Evolutionary conservation across 2,329 filamentous ascomycete species (phyloP).

Genomic region (Aspergillus arachidicola): DNA sequence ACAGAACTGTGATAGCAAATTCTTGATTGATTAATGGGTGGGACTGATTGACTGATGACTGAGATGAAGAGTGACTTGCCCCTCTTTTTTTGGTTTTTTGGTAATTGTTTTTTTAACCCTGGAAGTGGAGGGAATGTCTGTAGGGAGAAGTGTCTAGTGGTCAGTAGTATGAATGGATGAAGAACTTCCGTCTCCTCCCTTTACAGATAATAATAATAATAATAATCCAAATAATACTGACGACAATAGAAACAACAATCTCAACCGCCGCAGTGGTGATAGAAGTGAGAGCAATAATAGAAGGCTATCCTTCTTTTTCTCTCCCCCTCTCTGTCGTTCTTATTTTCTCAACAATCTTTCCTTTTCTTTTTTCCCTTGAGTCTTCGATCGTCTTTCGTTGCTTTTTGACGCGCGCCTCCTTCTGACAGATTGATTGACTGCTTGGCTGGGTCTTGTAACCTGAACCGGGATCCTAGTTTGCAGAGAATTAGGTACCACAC

Average conservation of each 20-base stretch:
- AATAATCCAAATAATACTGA: constrained; percentile 1
- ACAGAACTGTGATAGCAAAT: constrained; percentile 9
- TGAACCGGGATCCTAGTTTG: constrained; percentile 19
- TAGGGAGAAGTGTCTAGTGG: constrained; percentile 1
- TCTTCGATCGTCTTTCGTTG: constrained; percentile 6
- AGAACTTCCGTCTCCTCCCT: background rate
- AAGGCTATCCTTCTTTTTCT: background rate
- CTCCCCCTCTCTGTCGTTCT: background rate
- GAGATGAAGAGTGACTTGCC: background rate
- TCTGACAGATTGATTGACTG: constrained; percentile 13
- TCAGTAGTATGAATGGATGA: background rate
- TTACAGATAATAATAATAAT: constrained; percentile 6
- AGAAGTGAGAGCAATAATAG: background rate
- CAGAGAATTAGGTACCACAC: constrained; percentile 14
- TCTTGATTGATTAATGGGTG: constrained; percentile 9
- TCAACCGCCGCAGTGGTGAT: background rate
- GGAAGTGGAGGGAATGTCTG: background rate
- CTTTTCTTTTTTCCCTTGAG: background rate
- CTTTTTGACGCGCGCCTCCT: constrained; percentile 16
- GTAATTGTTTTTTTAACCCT: background rate
- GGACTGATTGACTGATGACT: background rate
- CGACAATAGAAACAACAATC: background rate
- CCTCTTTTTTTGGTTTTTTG: constrained; percentile 9
- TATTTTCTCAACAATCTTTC: constrained; percentile 5
- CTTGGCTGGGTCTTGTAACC: constrained; percentile 14